Evolutionary conservation across 2,329 filamentous ascomycete species (phyloP), one percentile per base, ranked within the genome.

Genomic region (Falciphora oryzae): DNA sequence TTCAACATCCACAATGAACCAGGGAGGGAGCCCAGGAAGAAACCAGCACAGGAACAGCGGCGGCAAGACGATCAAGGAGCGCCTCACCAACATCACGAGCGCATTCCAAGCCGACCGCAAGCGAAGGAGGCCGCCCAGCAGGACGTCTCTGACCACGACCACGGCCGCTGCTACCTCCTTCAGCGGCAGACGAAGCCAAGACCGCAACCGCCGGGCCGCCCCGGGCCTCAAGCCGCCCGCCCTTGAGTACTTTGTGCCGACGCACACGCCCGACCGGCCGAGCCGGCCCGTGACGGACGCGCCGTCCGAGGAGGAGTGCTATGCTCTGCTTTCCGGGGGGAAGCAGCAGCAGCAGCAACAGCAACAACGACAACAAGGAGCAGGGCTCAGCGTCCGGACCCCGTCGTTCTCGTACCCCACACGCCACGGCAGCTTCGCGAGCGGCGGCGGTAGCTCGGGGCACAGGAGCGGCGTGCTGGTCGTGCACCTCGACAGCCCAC

Each of bases 291-390:
- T 70, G 18, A 65, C 63, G 11, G 67, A 72, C 57, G 68, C 69
- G 4, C 73, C 73, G 2, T 68, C 69, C 2, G 73, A 73, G 31
- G 71, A 72, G 38, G 69, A 73, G 66, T 74, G 73, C 56, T 67
- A 68, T 7, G 29, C 59, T 6, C 58, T 68, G 3, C 32, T 69
- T 2, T 57, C 66, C 11, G 31, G 56, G 32, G 59, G 57, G 11
- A 63, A 59, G 18, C 29, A 53, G 13, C 27, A 56, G 32, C 38
- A 27, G 27, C 27, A 53, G 18, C 38, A 28, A 18, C 62, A 27
- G 53, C 53, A 31, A 59, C n/a, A 32, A 13, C 13, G 27, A 35
- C 38, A 10, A 14, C 28, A 18, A 56, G 8, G 18, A 61, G 59
- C n/a, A 38, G 25, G 32, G 59, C 31, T 31, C 38, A n/a, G 3